phyloP scores from a whole-genome alignment of 257 asterid genomes.

The Gynochthodes officinalis region DNA sequence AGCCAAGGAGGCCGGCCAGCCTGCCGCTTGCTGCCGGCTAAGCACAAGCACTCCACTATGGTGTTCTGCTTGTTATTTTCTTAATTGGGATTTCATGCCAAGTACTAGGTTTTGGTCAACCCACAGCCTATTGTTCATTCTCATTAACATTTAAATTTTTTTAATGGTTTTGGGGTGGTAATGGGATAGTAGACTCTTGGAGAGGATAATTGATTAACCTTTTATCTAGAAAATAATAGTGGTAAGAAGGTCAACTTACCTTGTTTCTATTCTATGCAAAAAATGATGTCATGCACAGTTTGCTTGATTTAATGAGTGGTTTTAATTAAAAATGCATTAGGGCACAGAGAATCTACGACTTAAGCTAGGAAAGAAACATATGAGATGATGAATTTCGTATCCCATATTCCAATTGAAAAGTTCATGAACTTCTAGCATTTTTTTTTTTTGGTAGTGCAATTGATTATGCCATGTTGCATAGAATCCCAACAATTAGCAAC shows the following conservation, averaged over 20 bases:
- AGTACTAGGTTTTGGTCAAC: slow-evolving; percentile 13
- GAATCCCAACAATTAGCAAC: neutral
- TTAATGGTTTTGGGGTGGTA: neutral
- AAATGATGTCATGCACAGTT: too few species aligned
- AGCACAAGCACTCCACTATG: slow-evolving; percentile 7
- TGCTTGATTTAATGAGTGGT: too few species aligned
- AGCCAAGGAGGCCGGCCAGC: slow-evolving; percentile 14
- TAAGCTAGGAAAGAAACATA: neutral
- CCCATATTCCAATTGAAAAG: neutral
- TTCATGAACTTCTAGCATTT: too few species aligned
- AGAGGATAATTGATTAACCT: too few species aligned
- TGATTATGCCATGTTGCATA: neutral
- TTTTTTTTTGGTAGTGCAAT: too few species aligned
- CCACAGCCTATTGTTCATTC: neutral
- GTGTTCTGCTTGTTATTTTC: neutral
- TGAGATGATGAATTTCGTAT: neutral
- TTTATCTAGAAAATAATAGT: too few species aligned
- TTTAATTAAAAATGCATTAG: too few species aligned
- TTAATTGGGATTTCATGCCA: slow-evolving; percentile 1
- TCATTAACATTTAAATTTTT: neutral
- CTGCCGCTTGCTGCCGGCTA: slow-evolving; percentile 22
- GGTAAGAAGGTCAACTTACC: too few species aligned
- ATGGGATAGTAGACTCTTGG: neutral
- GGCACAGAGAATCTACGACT: neutral
- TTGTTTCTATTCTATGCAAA: too few species aligned